phyloP scores from a whole-genome alignment of 75 land plant species.

The Sequoia sempervirens region DNA sequence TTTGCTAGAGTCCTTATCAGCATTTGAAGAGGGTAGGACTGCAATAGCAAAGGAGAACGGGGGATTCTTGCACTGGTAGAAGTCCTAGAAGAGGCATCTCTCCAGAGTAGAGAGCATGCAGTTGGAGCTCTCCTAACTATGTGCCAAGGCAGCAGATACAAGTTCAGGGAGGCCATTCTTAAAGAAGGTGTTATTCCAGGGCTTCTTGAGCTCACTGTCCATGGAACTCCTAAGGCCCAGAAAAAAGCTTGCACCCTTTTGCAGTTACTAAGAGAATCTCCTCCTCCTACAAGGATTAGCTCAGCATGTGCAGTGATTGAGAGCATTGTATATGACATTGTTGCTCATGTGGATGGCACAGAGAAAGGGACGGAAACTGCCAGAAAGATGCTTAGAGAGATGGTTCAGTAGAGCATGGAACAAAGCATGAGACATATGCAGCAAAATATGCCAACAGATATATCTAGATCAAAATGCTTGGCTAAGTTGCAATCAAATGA shows the following conservation, averaged over 20 bases:
- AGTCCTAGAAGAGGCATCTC: constrained; percentile 59
- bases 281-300: constrained; percentile 19
- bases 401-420: constrained; percentile 65
- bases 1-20: constrained; percentile 50
- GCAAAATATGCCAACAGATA: constrained; percentile 14
- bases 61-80: constrained; percentile 65
- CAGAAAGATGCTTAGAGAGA: constrained; percentile 51
- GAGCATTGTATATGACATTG: constrained; percentile 49
- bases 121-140: constrained; percentile 42
- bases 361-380: constrained; percentile 52
- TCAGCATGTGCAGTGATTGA: constrained; percentile 23
- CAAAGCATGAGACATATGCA: constrained; percentile 39
- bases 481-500: background rate
- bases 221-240: constrained; percentile 50
- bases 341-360: constrained; percentile 38
- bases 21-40: constrained; percentile 44
- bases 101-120: constrained; percentile 48
- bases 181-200: constrained; percentile 71
- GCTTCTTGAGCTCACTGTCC: constrained; percentile 51
- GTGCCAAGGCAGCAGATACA: constrained; percentile 42
- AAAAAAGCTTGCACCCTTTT: constrained; percentile 42
- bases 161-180: constrained; percentile 51
- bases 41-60: constrained; percentile 37
- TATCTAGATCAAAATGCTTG: constrained; percentile 4
- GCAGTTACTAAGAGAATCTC: constrained; percentile 52